Evolutionary conservation across 306 rosid species (phyloP), one percentile per base, ranked within the genome.

Genomic region (Trichosanthes cucumerina): DNA sequence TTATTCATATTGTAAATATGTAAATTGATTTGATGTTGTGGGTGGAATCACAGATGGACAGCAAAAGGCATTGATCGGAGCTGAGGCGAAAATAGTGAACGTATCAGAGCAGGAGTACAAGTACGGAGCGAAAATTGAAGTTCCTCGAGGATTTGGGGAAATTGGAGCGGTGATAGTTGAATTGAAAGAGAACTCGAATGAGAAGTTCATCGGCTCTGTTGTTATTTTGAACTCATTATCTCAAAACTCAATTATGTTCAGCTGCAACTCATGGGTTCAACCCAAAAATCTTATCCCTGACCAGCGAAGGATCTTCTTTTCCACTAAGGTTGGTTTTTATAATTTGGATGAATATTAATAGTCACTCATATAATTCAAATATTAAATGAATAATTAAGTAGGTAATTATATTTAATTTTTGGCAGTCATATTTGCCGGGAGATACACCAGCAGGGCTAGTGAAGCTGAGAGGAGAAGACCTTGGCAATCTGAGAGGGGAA

Each of bases 391-490:
- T 28, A 28, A 28, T 2, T 28, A 28, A 28, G 1, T 28, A 28
- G 33, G 1, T 28, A 28, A 28, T 28, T 28, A 28, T 28, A 28
- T 47, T 49, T 13, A 50, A 56, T 56, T 47, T 2, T 47, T 16
- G 2, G 7, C 78, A 87, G 90, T 82, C 90, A 57, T 85, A 83
- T 71, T 75, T 88, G 82, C 91, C 87, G 15, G 73, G 28, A 13
- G n/a, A 78, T 3, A 88, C 91, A 26, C 91, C 91, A 14, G 34
- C 60, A 5, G 89, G 86, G 24, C 13, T 88, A 39, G 50, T 16
- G 77, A 82, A 78, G 54, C 36, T 88, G 62, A 86, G 91, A 65
- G 65, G 52, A 19, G 86, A 88, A 53, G 91, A 88, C 50, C 86
- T 88, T 6, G 59, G 0, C 41, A 56, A 34, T 9, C 31, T 84